A percentile compares a stretch with the other conserved stretches of the same genome.
phyloP scores from a whole-genome alignment of 768 basidiomycete species.

The Termitomyces sp. region DNA sequence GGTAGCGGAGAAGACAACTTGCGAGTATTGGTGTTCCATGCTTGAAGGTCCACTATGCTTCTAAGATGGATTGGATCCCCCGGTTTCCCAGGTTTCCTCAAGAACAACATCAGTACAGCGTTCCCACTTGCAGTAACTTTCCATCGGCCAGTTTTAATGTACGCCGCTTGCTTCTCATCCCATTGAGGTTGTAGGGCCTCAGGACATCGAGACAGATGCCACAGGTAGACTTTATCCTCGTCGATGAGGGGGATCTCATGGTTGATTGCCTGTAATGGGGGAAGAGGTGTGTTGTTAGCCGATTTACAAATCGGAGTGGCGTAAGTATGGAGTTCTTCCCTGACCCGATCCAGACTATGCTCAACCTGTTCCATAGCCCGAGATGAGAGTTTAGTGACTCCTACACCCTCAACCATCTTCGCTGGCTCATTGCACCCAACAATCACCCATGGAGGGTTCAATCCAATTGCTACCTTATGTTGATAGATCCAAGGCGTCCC shows the following conservation, averaged over 20 bases:
- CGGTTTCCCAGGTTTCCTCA: background rate
- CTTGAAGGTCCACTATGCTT: background rate
- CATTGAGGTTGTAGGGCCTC: constrained; percentile 11
- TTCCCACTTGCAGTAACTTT: background rate
- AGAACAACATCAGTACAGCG: background rate
- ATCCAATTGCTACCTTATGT: background rate
- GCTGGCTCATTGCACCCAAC: too few species aligned
- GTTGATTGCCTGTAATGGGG: too few species aligned
- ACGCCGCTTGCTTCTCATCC: background rate
- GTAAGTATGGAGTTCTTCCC: too few species aligned
- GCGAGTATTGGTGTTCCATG: background rate
- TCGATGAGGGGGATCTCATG: constrained; percentile 31
- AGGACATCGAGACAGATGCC: too few species aligned
- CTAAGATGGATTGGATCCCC: background rate
- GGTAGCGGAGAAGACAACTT: background rate
- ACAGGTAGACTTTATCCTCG: constrained; percentile 20
- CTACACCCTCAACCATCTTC: too few species aligned
- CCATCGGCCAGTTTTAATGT: background rate
- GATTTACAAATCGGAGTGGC: too few species aligned
- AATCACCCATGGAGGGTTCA: too few species aligned
- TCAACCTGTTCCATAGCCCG: too few species aligned
- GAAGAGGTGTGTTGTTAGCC: too few species aligned
- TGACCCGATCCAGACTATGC: too few species aligned
- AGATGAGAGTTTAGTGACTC: too few species aligned
- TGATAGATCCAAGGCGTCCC: background rate